A percentile compares a stretch with the other conserved stretches of the same genome.
Evolutionary conservation across 148 eudicot genomes (phyloP).

Genomic region (Limonium bicolor): DNA sequence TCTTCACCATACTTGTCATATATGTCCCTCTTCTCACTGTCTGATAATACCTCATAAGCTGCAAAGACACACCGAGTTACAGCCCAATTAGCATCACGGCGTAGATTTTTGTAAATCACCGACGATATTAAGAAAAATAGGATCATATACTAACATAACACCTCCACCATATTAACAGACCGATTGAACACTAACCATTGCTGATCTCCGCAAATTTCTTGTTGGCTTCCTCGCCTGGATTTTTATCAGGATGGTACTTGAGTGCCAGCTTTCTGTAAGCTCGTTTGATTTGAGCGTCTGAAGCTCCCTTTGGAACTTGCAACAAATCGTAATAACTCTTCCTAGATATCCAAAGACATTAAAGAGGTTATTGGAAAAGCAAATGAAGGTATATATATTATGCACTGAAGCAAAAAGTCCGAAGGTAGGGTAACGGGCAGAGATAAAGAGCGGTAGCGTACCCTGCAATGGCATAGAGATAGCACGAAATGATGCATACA

Average conservation of each 20-base stretch:
- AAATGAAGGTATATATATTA: not conserved
- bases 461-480: constrained; percentile 59
- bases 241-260: constrained; percentile 98
- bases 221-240: constrained; percentile 90
- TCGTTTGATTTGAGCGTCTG: constrained; percentile 84
- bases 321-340: constrained; percentile 83
- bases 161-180: not conserved
- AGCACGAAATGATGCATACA: constrained; percentile 24
- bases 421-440: not conserved
- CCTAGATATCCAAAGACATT: constrained; percentile 16
- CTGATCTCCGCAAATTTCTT: constrained; percentile 83
- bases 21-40: constrained; percentile 78
- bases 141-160: not conserved
- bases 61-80: constrained; percentile 13
- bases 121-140: not conserved
- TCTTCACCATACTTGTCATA: constrained; percentile 96
- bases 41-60: constrained; percentile 93
- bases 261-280: constrained; percentile 86
- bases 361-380: constrained; percentile 1
- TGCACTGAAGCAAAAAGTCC: not conserved
- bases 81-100: too few species aligned
- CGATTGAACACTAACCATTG: too few species aligned
- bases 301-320: constrained; percentile 77
- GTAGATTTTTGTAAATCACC: too few species aligned
- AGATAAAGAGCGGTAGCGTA: constrained; percentile 15